Percentiles rank a stretch among this genome's conserved stretches.
These are phyloP conservation scores for Boletus vinaceobasis DNA, from an alignment of 768 basidiomycete genomes.

Conservation along the genomic window DNA sequence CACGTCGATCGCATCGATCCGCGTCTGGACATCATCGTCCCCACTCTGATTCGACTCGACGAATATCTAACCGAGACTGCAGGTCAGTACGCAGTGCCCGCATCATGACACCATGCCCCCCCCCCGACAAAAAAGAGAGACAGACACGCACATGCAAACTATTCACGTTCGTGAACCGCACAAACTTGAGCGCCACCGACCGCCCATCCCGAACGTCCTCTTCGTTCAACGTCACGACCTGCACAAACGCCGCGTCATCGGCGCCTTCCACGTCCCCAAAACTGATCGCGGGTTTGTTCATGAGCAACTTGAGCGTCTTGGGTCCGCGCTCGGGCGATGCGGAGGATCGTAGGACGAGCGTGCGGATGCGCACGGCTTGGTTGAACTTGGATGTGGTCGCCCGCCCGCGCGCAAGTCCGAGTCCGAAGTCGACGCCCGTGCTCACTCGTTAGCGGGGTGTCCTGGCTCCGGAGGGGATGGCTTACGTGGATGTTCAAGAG, in stretches of 20 bases:
- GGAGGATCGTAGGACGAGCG: slow-evolving; percentile 49
- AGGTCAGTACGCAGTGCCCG: background rate
- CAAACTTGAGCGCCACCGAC: slow-evolving; percentile 53
- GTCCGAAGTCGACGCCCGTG: background rate
- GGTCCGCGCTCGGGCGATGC: slow-evolving; percentile 46
- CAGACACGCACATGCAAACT: slow-evolving; percentile 49
- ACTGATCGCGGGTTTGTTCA: slow-evolving; percentile 56
- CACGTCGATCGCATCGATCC: slow-evolving; percentile 66
- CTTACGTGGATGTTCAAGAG: slow-evolving; percentile 64
- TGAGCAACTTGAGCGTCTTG: slow-evolving; percentile 56
- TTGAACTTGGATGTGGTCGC: slow-evolving; percentile 52
- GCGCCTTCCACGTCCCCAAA: slow-evolving; percentile 65
- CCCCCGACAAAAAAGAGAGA: background rate
- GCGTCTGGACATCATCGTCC: slow-evolving; percentile 50
- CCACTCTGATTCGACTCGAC: slow-evolving; percentile 63
- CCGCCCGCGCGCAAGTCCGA: background rate
- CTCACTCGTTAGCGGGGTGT: background rate
- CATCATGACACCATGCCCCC: background rate
- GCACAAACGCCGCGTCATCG: slow-evolving; percentile 48
- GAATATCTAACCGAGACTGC: slow-evolving; percentile 49
- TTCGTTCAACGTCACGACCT: slow-evolving; percentile 51
- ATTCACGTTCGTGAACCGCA: slow-evolving; percentile 68
- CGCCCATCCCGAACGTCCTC: slow-evolving; percentile 45
- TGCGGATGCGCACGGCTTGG: slow-evolving; percentile 61
- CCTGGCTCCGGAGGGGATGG: slow-evolving; percentile 2